Evolutionary conservation across 106 monocot species (phyloP).

Genomic region (Hemerocallis citrina): DNA sequence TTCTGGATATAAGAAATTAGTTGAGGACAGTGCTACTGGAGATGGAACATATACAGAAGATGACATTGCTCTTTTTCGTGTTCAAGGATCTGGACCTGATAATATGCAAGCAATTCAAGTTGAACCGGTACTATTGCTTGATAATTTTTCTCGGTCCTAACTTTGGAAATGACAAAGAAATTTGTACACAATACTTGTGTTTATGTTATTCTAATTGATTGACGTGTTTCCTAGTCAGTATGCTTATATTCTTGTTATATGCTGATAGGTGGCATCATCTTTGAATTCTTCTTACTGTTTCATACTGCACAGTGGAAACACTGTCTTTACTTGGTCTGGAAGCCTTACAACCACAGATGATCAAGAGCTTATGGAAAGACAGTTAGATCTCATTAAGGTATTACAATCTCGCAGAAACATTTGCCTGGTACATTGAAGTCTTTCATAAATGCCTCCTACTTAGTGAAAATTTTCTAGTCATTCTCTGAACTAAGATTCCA

Average conservation of each 20-base stretch:
- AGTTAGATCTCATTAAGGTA: constrained; percentile 64
- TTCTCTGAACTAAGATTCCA: no score
- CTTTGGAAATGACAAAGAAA: neutral
- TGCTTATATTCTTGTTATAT: constrained; percentile 1
- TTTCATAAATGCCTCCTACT: neutral
- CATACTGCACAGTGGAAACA: constrained; percentile 47
- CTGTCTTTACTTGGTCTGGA: constrained; percentile 69
- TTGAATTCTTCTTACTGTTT: constrained; percentile 72
- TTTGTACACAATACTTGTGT: neutral
- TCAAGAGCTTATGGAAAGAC: constrained; percentile 58
- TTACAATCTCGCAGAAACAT: neutral
- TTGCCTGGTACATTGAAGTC: neutral
- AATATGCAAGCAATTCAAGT: constrained; percentile 98
- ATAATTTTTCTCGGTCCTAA: neutral
- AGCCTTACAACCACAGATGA: constrained; percentile 47
- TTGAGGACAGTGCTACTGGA: constrained; percentile 30
- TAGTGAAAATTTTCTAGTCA: neutral
- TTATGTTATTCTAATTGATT: neutral
- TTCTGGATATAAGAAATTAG: constrained; percentile 57
- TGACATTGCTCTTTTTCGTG: constrained; percentile 62
- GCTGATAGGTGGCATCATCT: constrained; percentile 58
- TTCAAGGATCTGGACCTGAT: constrained; percentile 87
- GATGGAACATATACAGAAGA: constrained; percentile 70
- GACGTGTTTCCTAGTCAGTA: neutral
- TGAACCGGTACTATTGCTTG: constrained; percentile 45